Evolutionary conservation across 176 grass and related monocot genomes (phyloP).

Genomic region (Chloris gayana): DNA sequence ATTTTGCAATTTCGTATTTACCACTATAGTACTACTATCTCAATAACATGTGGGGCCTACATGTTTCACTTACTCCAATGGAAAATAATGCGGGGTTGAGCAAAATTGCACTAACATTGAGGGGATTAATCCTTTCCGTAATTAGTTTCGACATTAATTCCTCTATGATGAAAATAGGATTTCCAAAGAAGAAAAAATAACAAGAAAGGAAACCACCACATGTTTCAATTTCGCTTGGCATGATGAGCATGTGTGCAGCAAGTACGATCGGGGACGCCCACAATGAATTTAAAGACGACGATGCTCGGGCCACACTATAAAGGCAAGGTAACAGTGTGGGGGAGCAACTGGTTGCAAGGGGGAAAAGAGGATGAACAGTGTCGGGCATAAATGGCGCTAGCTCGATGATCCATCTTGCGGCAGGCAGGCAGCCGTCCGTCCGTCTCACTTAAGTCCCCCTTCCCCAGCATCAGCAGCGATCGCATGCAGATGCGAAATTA

Average conservation of each 20-base stretch:
- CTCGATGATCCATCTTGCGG: neutral
- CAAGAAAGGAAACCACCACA: neutral
- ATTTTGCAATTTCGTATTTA: no score
- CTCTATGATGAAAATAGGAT: neutral
- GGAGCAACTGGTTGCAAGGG: neutral
- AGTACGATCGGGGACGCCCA: neutral
- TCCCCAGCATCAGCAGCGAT: constrained; percentile 26
- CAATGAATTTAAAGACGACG: constrained; percentile 30
- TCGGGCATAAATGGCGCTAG: constrained; percentile 48
- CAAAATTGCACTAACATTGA: no score
- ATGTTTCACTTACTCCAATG: no score
- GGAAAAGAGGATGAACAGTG: constrained; percentile 48
- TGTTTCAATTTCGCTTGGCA: neutral
- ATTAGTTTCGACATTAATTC: neutral
- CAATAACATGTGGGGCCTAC: no score
- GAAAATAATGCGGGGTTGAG: no score
- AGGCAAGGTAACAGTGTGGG: constrained; percentile 15
- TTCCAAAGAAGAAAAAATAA: neutral
- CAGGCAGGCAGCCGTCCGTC: constrained; percentile 48
- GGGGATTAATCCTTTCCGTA: no score
- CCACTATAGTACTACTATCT: no score
- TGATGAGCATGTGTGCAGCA: constrained; percentile 1
- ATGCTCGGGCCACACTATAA: constrained; percentile 17
- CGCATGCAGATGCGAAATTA: constrained; percentile 33
- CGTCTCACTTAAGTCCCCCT: constrained; percentile 37